Evolutionary conservation across 179 eudicot genomes (phyloP), one percentile per base, ranked within the genome.

Genomic region (Beta corolliflora): DNA sequence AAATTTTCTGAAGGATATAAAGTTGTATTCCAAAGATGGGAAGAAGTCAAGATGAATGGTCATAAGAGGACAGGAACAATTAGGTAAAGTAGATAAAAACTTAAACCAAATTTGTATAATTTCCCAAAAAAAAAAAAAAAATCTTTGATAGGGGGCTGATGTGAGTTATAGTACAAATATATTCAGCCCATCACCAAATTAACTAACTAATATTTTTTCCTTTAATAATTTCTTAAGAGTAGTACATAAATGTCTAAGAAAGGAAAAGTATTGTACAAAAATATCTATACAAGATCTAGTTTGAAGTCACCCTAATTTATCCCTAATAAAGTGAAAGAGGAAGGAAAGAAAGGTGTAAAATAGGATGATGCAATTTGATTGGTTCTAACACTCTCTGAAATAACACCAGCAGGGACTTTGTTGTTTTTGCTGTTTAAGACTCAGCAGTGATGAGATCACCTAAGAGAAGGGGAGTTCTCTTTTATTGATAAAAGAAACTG

Each of bases 281-380:
- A 79, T 91, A 85, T 83, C 83, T 84, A 89, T 81, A 75, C 90
- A 89, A 84, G 83, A 88, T 85, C 82, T 81, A 82, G 77, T 46
- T 80, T 75, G 64, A 77, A 82, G 48, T 67, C 73, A 65, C 81
- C 80, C 80, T 78, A 84, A 79, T 50, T 70, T 68, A 75, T 78
- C 52, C 75, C 79, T 78, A 71, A 50, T 74, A 59, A 75, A 60
- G 80, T 77, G 86, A 75, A 70, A 80, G 67, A 69, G 71, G 15
- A 14, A 58, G 53, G 53, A 48, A 48, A 48, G 53, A 14, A 9
- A 4, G 18, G 21, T 29, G 14, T 13, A 13, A 61, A 71, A 41
- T 50, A 45, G 19, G 71, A 74, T 80, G 79, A 69, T 78, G 85
- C 69, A 23, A 85, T 72, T 59, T 86, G 78, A 86, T 83, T 87